Evolutionary conservation across 805 yeast genomes (phyloP), one percentile per base, ranked within the genome.

Genomic region (Candida incommunis): DNA sequence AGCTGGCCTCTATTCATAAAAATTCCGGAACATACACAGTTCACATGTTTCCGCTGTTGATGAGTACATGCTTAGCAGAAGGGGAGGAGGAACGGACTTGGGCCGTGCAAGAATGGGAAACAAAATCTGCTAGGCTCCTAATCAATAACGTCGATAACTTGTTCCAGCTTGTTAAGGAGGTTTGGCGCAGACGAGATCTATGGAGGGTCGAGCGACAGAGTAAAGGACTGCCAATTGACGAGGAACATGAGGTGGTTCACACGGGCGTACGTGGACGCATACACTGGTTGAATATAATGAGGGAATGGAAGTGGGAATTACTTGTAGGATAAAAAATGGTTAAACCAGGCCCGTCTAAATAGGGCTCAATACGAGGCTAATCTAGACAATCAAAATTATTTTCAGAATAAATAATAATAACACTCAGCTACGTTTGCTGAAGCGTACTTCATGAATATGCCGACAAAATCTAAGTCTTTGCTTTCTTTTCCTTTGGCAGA

Each of bases 241-340:
- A 31, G 37, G 43, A 23, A 22, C 40, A 25, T 11, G 48, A 44
- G 29, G 58, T 61, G 25, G 50, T 63, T 9, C 64, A 63, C n/a
- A 68, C 65, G 25, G 66, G 64, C 1, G 64, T 76, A 37, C 63
- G 65, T 41, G 68, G 75, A 24, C 67, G 72, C 62, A 60, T 76
- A 3, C 84, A 80, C 57, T 80, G 86, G 86, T 72, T 77, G 45
- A 63, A 74, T 0, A 75, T 80, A n/a, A 80, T 80, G 84, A 71
- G 72, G 51, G 84, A 80, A 51, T 79, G 86, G 85, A 77, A 78
- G 0, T 78, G 85, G 83, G 85, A 80, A 55, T 79, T 80, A 7
- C 57, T 79, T 26, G 62, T 80, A 43, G 84, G 76, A 2, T 74
- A 45, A 23, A n/a, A 26, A 26, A n/a, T 26, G 31, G n/a, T 13